Percentiles rank a stretch among this genome's conserved stretches.
These are phyloP conservation scores for Strobilomyces echinocephalus DNA, from an alignment of 768 basidiomycete genomes.

Conservation along the genomic window DNA sequence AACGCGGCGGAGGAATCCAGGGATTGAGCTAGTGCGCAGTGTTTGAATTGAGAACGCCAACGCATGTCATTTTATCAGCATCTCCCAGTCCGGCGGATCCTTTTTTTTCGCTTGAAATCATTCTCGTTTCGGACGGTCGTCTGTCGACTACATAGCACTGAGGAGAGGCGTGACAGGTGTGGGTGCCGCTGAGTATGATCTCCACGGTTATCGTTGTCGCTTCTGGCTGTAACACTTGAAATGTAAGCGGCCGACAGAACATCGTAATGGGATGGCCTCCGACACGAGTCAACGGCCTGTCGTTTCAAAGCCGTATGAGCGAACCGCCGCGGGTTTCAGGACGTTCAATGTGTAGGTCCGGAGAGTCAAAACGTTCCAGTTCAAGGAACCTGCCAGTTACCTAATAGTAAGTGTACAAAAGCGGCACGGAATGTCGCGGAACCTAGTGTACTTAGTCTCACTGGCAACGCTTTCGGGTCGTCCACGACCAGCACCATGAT, in stretches of 20 bases:
- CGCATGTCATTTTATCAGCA: neutral
- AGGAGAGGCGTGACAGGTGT: neutral
- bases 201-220: neutral
- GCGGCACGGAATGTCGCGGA: conserved; percentile 5
- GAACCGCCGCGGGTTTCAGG: neutral
- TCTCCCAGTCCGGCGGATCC: neutral
- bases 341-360: neutral
- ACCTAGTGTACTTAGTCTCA: neutral
- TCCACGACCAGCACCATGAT: conserved; percentile 15
- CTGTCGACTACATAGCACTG: neutral
- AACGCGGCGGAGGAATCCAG: neutral
- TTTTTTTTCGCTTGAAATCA: neutral
- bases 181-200: neutral
- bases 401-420: neutral
- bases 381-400: no score
- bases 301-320: neutral
- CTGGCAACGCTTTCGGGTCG: neutral
- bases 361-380: neutral
- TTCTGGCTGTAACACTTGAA: neutral
- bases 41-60: neutral
- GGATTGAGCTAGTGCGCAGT: neutral
- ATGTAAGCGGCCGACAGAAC: neutral
- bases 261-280: neutral
- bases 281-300: conserved; percentile 1
- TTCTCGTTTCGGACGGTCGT: neutral